Evolutionary conservation across 306 rosid genomes (phyloP), one percentile per base, ranked within the genome.

Genomic region (Ormosia semicastrata): DNA sequence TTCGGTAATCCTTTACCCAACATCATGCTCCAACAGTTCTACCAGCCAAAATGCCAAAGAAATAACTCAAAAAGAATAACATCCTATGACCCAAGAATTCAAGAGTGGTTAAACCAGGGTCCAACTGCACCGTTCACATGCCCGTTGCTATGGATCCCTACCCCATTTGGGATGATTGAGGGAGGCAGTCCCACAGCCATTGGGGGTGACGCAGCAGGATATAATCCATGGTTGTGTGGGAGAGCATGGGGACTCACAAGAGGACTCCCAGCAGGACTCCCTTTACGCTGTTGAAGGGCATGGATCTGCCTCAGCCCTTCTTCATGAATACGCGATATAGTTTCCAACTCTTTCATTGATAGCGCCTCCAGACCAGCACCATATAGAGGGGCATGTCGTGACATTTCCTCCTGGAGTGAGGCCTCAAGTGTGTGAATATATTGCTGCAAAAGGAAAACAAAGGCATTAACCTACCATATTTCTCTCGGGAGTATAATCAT

Each of bases 291-390:
- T 70, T 93, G 99, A 84, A 92, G 94, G 78, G 94, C 78, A 59
- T 92, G 99, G 86, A 96, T 93, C 86, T 93, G 97, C 86, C 98
- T 91, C 66, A 96, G 90, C 78, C 98, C 99, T 74, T 96, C 99
- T 88, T 93, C 98, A 14, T 96, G 99, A 36, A 96, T 91, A 3
- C 97, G 97, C 13, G 99, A 81, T 49, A 96, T 77, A 5, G 97
- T 93, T 86, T 96, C 98, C 85, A 96, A 90, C 82, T 96, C 99
- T 84, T 93, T 91, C 97, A 89, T 85, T 64, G 99, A 93, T 59
- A 96, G 88, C 79, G 97, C 96, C 82, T 96, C 98, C 83, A 96
- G 85, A 71, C 99, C 99, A 32, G 94, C 98, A 54, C 99, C 99
- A 59, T 93, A 96, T 3, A 96, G 84, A 79, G 99, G 98, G 64